Evolutionary conservation across 2,329 filamentous ascomycete species (phyloP).

Genomic region (Fusarium verticillioides): DNA sequence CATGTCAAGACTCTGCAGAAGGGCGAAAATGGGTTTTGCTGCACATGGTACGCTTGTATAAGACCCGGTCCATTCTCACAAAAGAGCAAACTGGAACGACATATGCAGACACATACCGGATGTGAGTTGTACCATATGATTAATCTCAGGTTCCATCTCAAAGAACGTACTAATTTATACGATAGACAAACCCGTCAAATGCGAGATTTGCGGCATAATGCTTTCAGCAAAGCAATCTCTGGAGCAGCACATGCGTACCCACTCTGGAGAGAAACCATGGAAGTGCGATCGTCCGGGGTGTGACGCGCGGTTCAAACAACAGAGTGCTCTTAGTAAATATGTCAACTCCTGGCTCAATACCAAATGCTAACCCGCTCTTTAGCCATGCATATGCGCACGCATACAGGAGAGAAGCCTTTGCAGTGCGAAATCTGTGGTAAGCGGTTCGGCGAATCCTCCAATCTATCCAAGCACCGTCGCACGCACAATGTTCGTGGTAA

Average conservation of each 20-base stretch:
- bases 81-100: slow-evolving; percentile 71
- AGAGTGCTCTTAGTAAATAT: slow-evolving; percentile 71
- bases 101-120: slow-evolving; percentile 73
- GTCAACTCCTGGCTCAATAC: not conserved
- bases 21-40: slow-evolving; percentile 59
- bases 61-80: slow-evolving; percentile 66
- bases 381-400: slow-evolving; percentile 75
- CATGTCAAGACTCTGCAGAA: slow-evolving; percentile 62
- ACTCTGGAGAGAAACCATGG: slow-evolving; percentile 73
- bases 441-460: slow-evolving; percentile 72
- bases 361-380: slow-evolving; percentile 24
- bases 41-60: slow-evolving; percentile 66
- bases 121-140: slow-evolving; percentile 56
- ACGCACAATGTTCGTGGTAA: slow-evolving; percentile 66
- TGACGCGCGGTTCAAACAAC: slow-evolving; percentile 71
- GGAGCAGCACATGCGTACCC: slow-evolving; percentile 73
- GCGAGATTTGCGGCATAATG: slow-evolving; percentile 63
- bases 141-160: not conserved
- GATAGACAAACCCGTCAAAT: slow-evolving; percentile 69
- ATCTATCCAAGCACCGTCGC: slow-evolving; percentile 72
- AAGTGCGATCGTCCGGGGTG: slow-evolving; percentile 63
- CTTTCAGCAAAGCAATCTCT: slow-evolving; percentile 76
- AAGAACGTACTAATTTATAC: slow-evolving; percentile 15
- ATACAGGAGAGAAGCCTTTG: slow-evolving; percentile 73
- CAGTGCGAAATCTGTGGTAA: slow-evolving; percentile 68